These are phyloP conservation scores for Pinus tabuliformis DNA, from an alignment of 75 land plant species.

Conservation along the genomic window DNA sequence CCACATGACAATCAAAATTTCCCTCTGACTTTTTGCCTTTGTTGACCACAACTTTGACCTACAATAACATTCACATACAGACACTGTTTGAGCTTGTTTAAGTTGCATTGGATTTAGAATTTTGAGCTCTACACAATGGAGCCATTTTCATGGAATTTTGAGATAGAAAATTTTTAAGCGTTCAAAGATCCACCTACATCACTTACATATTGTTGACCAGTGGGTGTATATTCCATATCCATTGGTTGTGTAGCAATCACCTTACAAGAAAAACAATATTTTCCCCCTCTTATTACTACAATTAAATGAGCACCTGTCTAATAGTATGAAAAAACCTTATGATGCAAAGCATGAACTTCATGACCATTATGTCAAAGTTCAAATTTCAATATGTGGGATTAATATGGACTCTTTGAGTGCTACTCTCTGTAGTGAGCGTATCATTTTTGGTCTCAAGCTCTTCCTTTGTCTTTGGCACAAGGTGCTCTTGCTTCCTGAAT, in stretches of 20 bases:
- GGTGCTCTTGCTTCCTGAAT: not conserved
- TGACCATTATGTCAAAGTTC: slow-evolving; percentile 41
- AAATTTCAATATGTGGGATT: slow-evolving; percentile 11
- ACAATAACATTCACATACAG: too few relatives aligned
- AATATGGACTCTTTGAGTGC: not conserved
- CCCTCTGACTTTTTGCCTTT: too few relatives aligned
- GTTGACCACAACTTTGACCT: too few relatives aligned
- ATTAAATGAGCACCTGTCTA: slow-evolving; percentile 60
- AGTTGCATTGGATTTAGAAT: too few relatives aligned
- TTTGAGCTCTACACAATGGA: too few relatives aligned
- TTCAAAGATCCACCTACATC: too few relatives aligned
- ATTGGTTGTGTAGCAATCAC: slow-evolving; percentile 31
- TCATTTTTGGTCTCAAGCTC: not conserved
- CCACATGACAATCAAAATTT: too few relatives aligned
- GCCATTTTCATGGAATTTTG: too few relatives aligned
- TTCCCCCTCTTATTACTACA: slow-evolving; percentile 43
- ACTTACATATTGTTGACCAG: slow-evolving; percentile 46
- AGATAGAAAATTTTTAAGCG: too few relatives aligned
- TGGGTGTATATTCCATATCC: slow-evolving; percentile 38
- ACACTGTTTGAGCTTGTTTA: too few relatives aligned
- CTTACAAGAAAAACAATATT: slow-evolving; percentile 54
- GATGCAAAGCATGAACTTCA: slow-evolving; percentile 37
- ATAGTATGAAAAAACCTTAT: slow-evolving; percentile 51
- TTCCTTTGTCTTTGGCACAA: not conserved
- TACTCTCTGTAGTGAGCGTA: not conserved